A percentile compares a stretch with the other conserved stretches of the same genome.
Conservation (phyloP, 169 alveolate species). For the Perkinsus olseni region DNA sequence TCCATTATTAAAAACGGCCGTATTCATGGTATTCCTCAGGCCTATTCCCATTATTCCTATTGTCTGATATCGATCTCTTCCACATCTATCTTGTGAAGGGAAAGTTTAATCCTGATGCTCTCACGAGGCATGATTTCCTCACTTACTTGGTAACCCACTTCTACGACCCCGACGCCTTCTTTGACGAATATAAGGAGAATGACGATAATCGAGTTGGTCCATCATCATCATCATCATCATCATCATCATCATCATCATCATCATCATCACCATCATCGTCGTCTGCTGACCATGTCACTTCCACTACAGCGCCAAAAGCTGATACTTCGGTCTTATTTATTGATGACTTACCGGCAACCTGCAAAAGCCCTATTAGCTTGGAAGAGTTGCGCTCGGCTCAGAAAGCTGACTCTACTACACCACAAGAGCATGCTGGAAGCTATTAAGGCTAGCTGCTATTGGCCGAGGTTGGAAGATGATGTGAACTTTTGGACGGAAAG, state of each 20-base stretch:
- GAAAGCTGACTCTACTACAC: background rate
- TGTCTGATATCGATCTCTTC: background rate
- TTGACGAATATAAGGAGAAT: background rate
- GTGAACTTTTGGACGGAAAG: background rate
- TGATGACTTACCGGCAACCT: background rate
- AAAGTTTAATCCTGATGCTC: background rate
- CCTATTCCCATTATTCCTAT: background rate
- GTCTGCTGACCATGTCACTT: background rate
- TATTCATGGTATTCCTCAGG: background rate
- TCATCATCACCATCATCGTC: background rate
- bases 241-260: too few species aligned
- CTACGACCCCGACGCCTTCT: background rate
- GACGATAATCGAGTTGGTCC: background rate
- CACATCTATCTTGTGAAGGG: background rate
- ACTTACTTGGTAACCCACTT: background rate
- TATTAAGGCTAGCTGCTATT: too few species aligned
- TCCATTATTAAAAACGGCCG: background rate
- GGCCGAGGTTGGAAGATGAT: background rate
- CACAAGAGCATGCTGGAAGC: background rate
- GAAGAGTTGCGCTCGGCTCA: background rate
- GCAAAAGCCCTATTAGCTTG: background rate
- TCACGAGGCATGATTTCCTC: background rate
- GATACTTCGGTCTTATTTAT: background rate
- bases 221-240: too few species aligned
- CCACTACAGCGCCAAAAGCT: background rate